Base-by-base conservation (phyloP, 306 rosid genomes). In the Leucaena leucocephala region DNA sequence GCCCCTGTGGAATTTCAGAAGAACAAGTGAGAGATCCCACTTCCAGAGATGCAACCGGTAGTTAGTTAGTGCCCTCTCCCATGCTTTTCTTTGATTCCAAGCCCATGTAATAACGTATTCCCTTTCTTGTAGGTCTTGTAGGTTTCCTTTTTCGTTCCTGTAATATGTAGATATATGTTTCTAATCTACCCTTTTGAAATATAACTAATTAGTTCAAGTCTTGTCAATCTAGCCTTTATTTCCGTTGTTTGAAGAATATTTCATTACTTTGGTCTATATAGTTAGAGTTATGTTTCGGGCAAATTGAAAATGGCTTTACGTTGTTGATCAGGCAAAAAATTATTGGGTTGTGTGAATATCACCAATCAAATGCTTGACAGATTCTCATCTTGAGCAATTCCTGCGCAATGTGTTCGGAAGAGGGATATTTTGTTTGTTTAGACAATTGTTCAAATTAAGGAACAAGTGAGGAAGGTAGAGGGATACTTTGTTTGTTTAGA, bases 151-250 rank as follows among this genome's bases (percentile, higher is more conserved):
- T 72, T n/a, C n/a, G 77, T 74, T 36, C 68, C 58, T 45, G 48
- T 45, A 74, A 71, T 8, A 40, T 82, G 94, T 88, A 84, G 89
- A 85, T 87, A 84, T 86, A 68, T 84, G 78, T 50, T 64, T 61
- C 79, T 75, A 75, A 64, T 45, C 79, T 67, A 70, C 64, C 76
- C 82, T 65, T 75, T 71, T 36, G 74, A 86, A 83, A 78, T 80
- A 87, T 83, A 81, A 83, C 45, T 14, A 15, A 64, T 11, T 38
- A 75, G 79, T 68, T 27, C 27, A 27, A 27, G 27, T 27, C 27
- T 27, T 27, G 27, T 27, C 27, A 27, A 27, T 27, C 27, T 27
- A 27, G 27, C 77, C 57, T 69, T 55, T 43, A 13, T 74, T 34
- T 63, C 3, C 15, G 35, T 72, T 64, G 64, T 45, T 16, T 6